Evolutionary conservation across 108 stramenopile species (phyloP), one percentile per base, ranked within the genome.

Genomic region (Poteriospumella lacustris): DNA sequence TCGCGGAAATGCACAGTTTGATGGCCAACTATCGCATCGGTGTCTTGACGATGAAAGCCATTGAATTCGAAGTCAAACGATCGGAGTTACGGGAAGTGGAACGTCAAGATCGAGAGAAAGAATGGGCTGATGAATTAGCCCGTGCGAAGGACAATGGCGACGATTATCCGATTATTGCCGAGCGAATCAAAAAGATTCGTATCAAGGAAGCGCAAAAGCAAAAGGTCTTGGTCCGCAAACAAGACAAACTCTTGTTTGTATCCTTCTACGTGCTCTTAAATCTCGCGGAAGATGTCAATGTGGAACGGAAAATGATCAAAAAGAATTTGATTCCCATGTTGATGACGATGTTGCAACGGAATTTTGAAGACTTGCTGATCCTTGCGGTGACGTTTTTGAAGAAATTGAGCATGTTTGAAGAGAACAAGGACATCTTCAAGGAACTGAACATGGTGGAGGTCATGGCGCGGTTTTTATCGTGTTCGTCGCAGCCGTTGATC

Each of bases 291-390:
- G 88, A 90, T 33, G 78, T 68, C 1, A 12, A 31, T 0, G 79
- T 83, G 29, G 89, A 90, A 76, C 39, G 76, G 69, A 88, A 87
- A 58, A 88, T 89, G 89, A 67, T 59, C 43, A 86, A 79, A 44
- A 76, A 80, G 15, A 3, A 58, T 26, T 15, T 87, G 1, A 77
- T 84, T 26, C n/a, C 41, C 31, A 2, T 64, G 19, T 67, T 85
- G 0, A 67, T 28, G 24, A 26, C 75, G 39, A 47, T 83, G 79
- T 58, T 85, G 43, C 68, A 78, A 41, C 59, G 86, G 19, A 62
- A 59, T 19, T 83, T 77, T 60, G 84, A 43, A 39, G 82, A 87
- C 73, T 76, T 85, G 12, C 44, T 88, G 59, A 58, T 85, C 75
- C 73, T 90, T 24, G 68, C 76, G 33, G 76, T 64, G 0, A 82